Evolutionary conservation across 192 early-diverging fungal genomes (phyloP).

Genomic region (Funneliformis geosporum): DNA sequence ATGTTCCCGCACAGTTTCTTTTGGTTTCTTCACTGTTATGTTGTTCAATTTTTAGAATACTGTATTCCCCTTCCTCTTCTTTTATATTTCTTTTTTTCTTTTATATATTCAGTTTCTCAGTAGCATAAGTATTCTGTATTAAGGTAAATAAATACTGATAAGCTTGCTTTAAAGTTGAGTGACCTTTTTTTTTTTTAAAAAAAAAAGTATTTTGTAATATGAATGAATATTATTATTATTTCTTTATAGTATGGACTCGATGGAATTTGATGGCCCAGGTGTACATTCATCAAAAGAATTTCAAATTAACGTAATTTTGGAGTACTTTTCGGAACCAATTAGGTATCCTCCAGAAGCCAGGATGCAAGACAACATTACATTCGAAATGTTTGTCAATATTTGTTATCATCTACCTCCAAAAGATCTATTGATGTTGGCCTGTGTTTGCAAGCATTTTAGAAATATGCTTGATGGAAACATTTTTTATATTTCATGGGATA

Average conservation of each 20-base stretch:
- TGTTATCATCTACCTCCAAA: constrained; percentile 14
- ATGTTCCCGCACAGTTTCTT: no score
- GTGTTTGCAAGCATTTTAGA: constrained; percentile 11
- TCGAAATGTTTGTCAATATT: constrained; percentile 11
- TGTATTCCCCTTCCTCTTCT: no score
- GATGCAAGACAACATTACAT: constrained; percentile 14
- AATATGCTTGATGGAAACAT: constrained; percentile 4
- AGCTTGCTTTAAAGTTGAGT: no score
- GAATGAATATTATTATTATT: not conserved
- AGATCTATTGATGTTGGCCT: constrained; percentile 3
- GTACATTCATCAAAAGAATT: not conserved
- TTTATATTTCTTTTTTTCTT: no score
- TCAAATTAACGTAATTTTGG: not conserved
- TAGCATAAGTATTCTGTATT: no score
- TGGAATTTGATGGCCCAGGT: not conserved
- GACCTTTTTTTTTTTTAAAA: not conserved
- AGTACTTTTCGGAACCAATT: constrained; percentile 4
- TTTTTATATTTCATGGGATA: not conserved
- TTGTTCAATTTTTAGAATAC: no score
- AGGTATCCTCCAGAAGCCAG: not conserved
- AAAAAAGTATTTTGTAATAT: no score
- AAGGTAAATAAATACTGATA: no score
- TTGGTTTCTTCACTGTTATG: no score
- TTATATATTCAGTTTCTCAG: no score
- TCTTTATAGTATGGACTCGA: not conserved